Evolutionary conservation across 768 basidiomycete species (phyloP), one percentile per base, ranked within the genome.

Genomic region (Russula dissimulans): DNA sequence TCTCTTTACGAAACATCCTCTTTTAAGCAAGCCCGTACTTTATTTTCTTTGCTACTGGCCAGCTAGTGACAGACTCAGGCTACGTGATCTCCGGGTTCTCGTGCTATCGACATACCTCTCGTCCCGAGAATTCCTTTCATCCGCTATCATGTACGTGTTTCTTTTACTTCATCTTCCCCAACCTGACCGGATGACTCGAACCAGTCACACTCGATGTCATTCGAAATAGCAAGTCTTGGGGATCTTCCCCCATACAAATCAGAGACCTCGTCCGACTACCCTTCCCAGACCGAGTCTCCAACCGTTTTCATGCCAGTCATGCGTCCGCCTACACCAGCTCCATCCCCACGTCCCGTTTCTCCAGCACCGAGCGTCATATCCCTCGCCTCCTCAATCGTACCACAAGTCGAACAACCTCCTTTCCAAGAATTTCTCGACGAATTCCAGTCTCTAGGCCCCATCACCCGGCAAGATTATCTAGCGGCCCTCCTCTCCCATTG

Each of bases 291-390:
- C 14, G 60, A 62, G 36, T 39, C 60, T 34, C 42, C 60, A 11
- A 58, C 52, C 38, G 36, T 62, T 39, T 54, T 54, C 34, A 46
- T 63, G 52, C 54, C 54, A 2, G 39, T 63, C 36, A 60, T 63
- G 54, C 62, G 62, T 7, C 64, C 64, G 3, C 64, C 64, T 5
- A 65, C 64, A 1, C 64, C 64, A 12, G 64, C 64, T 12, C 64
- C 64, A 10, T 65, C 64, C 7, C 64, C 64, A 34, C 62, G 62
- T n/a, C 64, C 59, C 1, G n/a, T 56, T n/a, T 63, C 53, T 15
- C 62, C 53, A 29, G 15, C 48, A 3, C 44, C n/a, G 26, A 39
- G 34, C 14, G 15, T 48, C 32, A 50, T 51, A 31, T n/a, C 58
- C 8, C 31, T 46, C 42, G 29, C 29, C 12, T 36, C 59, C 31